Base-by-base conservation (phyloP, 176 grass and related monocot genomes). In the Triticum timopheevii region DNA sequence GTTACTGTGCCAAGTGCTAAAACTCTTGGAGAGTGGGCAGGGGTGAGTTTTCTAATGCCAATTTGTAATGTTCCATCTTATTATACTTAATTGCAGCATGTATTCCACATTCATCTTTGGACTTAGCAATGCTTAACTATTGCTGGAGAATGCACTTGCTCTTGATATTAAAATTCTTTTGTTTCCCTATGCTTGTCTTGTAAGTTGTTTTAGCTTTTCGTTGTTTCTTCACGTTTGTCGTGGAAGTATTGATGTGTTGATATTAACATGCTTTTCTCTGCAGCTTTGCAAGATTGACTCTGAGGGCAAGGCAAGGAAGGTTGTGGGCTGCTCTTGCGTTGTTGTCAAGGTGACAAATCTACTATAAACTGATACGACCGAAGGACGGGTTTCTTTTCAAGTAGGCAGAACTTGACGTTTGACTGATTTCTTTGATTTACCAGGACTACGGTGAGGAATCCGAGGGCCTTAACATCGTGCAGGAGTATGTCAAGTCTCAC, bases 371-470 rank as follows among this genome's bases (percentile, higher is more conserved):
- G 11, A 4, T 61, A n/a, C 73, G 13, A 8, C 10, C 6, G 3
- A 54, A 25, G 0, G 1, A 4, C 15, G 12, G 76, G 2, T 73
- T 69, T 67, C 17, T 12, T 6, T 58, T 75, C 8, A 61, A 76
- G 9, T 65, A 6, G 17, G 1, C 13, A 20, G 25, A 77, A 3
- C 0, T 27, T 79, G 47, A 84, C 0, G 6, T 76, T 83, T 23
- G 12, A 9, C 7, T 93, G 7, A 56, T 73, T 42, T 71, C 3
- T 83, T 87, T 73, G 7, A 17, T 69, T 86, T 69, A 64, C 28
- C 81, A 98, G 91, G 96, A 98, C 91, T 94, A 92, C 0, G 93
- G 96, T 42, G 96, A 95, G 64, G 96, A 98, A 75, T 98, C 90
- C 0, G 91, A 95, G 83, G 96, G 93, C 19, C 91, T 95, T 69